A percentile compares a stretch with the other conserved stretches of the same genome.
phyloP scores from a whole-genome alignment of 345 rosid species.

The Eutrema heterophyllum region DNA sequence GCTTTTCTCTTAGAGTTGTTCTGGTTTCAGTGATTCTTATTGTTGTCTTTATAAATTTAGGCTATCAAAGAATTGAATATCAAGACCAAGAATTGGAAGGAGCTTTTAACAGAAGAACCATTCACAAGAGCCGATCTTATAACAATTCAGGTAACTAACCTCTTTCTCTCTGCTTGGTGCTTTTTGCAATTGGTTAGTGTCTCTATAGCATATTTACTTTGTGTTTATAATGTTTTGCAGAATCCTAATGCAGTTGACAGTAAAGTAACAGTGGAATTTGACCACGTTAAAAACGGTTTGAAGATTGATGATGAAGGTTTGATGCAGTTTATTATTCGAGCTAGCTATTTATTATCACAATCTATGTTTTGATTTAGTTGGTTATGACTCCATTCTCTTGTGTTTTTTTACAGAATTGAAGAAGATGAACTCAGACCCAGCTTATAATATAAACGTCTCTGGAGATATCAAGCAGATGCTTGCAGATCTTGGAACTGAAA shows the following conservation, averaged over 20 bases:
- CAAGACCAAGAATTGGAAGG: constrained; percentile 92
- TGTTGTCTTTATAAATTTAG: constrained; percentile 28
- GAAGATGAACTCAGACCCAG: constrained; percentile 67
- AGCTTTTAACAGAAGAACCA: constrained; percentile 81
- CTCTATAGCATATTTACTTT: neutral
- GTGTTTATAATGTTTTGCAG: constrained; percentile 32
- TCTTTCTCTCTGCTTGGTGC: constrained; percentile 2
- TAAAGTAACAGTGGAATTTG: constrained; percentile 70
- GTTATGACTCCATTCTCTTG: neutral
- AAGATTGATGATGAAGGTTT: constrained; percentile 88
- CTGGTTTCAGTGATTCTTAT: constrained; percentile 10
- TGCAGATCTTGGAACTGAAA: constrained; percentile 86
- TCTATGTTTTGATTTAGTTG: neutral
- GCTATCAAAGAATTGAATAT: constrained; percentile 88
- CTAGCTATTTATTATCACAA: neutral
- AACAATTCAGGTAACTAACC: constrained; percentile 54
- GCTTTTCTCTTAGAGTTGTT: neutral
- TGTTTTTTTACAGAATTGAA: constrained; percentile 43
- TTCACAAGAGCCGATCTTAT: constrained; percentile 77
- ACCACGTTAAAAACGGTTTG: constrained; percentile 75
- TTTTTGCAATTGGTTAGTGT: neutral
- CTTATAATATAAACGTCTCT: constrained; percentile 61
- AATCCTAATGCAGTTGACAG: constrained; percentile 77
- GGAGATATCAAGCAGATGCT: constrained; percentile 93
- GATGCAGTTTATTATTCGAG: neutral